A percentile compares a stretch with the other conserved stretches of the same genome.
phyloP scores from a whole-genome alignment of 306 rosid species.

The Vicia faba region DNA sequence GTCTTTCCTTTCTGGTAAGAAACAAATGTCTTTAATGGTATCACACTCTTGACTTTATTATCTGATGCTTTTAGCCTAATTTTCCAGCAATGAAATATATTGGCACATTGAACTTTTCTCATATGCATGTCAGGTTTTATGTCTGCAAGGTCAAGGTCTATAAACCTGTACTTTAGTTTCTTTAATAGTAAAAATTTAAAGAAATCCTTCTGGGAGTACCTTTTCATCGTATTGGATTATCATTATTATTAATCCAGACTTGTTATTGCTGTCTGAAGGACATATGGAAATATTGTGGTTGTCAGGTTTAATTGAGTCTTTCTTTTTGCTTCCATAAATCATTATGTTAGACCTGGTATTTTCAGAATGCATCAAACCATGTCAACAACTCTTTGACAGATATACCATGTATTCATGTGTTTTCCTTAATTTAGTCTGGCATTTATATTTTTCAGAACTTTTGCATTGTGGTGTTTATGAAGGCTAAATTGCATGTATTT shows the following conservation, averaged over 20 bases:
- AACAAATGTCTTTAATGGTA: conserved; percentile 22
- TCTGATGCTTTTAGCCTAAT: conserved; percentile 21
- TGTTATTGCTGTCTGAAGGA: conserved; percentile 16
- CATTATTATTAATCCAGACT: background rate
- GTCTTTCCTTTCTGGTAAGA: conserved; percentile 77
- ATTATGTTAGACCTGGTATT: background rate
- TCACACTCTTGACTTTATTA: background rate
- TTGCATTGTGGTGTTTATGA: background rate
- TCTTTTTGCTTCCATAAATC: conserved; percentile 26
- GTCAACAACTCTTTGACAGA: background rate
- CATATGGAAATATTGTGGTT: conserved; percentile 14
- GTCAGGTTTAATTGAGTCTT: conserved; percentile 10
- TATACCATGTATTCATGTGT: background rate
- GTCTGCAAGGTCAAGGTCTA: background rate
- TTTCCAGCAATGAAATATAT: background rate
- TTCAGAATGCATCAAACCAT: background rate
- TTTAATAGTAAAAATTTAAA: background rate
- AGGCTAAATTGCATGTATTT: conserved; percentile 33
- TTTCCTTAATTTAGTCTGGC: background rate
- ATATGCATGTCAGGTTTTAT: background rate
- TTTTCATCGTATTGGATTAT: background rate
- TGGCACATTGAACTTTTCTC: background rate
- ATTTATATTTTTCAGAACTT: background rate
- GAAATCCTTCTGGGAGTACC: background rate
- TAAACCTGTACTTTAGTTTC: conserved; percentile 13